Percentiles rank a stretch among this genome's conserved stretches.
Conservation (phyloP, 257 asterid genomes). For the Fraxinus pennsylvanica region DNA sequence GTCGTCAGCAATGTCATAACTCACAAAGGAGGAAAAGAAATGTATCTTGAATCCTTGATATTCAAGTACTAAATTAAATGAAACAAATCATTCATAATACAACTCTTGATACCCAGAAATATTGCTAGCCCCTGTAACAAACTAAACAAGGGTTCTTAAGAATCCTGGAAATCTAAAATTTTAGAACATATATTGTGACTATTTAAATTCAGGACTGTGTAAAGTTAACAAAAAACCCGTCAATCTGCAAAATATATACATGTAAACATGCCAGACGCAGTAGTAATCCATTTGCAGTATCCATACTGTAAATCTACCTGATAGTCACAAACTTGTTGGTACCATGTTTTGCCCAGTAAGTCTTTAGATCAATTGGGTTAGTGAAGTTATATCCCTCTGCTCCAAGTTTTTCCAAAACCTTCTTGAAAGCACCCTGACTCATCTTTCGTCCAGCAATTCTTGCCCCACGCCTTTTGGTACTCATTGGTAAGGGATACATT, state of each 20-base stretch:
- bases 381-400: slow-evolving; percentile 70
- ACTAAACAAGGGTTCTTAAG: slow-evolving; percentile 40
- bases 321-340: slow-evolving; percentile 95
- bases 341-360: slow-evolving; percentile 98
- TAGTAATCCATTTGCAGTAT: slow-evolving; percentile 20
- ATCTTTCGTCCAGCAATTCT: slow-evolving; percentile 94
- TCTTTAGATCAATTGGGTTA: slow-evolving; percentile 84
- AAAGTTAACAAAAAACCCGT: slow-evolving; percentile 32
- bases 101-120: slow-evolving; percentile 40
- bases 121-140: slow-evolving; percentile 38
- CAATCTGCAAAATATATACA: slow-evolving; percentile 65
- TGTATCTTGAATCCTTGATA: slow-evolving; percentile 16
- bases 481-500: slow-evolving; percentile 94
- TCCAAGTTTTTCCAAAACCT: slow-evolving; percentile 87
- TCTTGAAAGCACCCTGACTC: slow-evolving; percentile 97
- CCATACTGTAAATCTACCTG: slow-evolving; percentile 52
- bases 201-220: slow-evolving; percentile 30
- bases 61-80: slow-evolving; percentile 27
- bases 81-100: slow-evolving; percentile 41
- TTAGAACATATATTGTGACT: slow-evolving; percentile 30
- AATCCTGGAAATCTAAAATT: slow-evolving; percentile 33
- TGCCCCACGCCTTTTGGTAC: slow-evolving; percentile 90
- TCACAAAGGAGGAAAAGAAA: background rate
- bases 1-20: background rate
- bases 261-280: slow-evolving; percentile 43